Conservation (phyloP, 2,329 filamentous ascomycete species). For the Fusarium sp. region DNA sequence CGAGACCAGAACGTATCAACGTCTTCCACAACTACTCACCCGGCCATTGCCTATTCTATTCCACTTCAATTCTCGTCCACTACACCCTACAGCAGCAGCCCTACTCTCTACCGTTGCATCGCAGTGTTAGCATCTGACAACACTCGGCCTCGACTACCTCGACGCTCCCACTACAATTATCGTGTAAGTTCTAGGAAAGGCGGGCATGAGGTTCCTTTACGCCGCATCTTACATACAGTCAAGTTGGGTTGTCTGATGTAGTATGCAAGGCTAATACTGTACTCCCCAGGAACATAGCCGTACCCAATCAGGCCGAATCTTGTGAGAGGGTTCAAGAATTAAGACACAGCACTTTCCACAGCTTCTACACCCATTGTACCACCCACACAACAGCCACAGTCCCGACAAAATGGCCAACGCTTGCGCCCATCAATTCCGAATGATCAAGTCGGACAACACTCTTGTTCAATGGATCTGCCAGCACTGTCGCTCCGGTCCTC, state of each 20-base stretch:
- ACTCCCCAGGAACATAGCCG: slow-evolving; percentile 30
- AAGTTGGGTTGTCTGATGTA: slow-evolving; percentile 24
- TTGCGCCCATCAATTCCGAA: slow-evolving; percentile 72
- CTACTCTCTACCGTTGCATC: slow-evolving; percentile 6
- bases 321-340: slow-evolving; percentile 38
- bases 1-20: slow-evolving; percentile 9
- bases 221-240: slow-evolving; percentile 22
- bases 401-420: slow-evolving; percentile 60
- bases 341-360: slow-evolving; percentile 22
- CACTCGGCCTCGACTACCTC: slow-evolving; percentile 7
- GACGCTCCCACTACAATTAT: slow-evolving; percentile 2
- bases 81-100: slow-evolving; percentile 1
- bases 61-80: slow-evolving; percentile 4
- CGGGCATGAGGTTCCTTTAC: slow-evolving; percentile 19
- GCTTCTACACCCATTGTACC: slow-evolving; percentile 36
- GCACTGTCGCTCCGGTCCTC: slow-evolving; percentile 71
- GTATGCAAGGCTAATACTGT: slow-evolving; percentile 44
- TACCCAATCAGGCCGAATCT: slow-evolving; percentile 42
- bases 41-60: slow-evolving; percentile 1
- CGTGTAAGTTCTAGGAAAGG: slow-evolving; percentile 30
- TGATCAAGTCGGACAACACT: slow-evolving; percentile 75
- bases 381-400: slow-evolving; percentile 29
- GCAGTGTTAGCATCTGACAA: slow-evolving; percentile 12
- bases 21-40: slow-evolving; percentile 13
- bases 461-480: slow-evolving; percentile 75